Evolutionary conservation across 2,329 filamentous ascomycete genomes (phyloP).

Genomic region (Pestalotiopsis sp.): DNA sequence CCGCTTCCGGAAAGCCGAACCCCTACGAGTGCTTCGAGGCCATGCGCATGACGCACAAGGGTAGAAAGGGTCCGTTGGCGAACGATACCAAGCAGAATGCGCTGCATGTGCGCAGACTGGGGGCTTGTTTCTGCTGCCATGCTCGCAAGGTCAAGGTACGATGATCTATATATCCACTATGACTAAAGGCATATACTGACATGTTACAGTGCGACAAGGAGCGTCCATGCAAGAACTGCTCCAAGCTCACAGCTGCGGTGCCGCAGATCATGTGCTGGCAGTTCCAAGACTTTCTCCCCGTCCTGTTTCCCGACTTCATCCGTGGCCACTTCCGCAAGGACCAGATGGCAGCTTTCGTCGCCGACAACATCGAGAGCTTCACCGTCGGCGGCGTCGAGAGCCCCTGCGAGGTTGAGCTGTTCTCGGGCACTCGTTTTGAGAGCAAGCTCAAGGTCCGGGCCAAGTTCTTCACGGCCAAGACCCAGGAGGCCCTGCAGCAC

Average conservation of each 20-base stretch:
- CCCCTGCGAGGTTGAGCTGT: conserved; percentile 49
- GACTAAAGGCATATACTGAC: background rate
- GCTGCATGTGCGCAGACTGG: conserved; percentile 54
- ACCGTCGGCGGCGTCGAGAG: conserved; percentile 42
- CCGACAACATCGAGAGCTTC: conserved; percentile 52
- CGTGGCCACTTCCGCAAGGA: conserved; percentile 54
- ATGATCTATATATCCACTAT: too few relatives aligned
- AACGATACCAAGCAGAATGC: conserved; percentile 58
- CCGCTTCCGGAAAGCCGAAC: conserved; percentile 52
- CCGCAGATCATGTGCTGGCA: conserved; percentile 63
- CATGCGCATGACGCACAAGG: conserved; percentile 54
- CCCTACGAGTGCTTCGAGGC: conserved; percentile 59
- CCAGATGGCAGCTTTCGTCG: conserved; percentile 49
- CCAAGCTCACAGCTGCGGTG: conserved; percentile 50
- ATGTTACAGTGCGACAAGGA: conserved; percentile 49
- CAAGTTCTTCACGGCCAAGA: conserved; percentile 55
- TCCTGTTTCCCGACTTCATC: conserved; percentile 56
- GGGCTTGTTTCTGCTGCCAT: conserved; percentile 63
- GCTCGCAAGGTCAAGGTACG: conserved; percentile 56
- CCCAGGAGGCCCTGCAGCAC: conserved; percentile 51
- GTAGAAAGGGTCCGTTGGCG: conserved; percentile 58
- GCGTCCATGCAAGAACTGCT: conserved; percentile 60
- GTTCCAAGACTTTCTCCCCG: conserved; percentile 56
- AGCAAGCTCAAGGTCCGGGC: conserved; percentile 50
- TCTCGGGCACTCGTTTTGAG: conserved; percentile 47